Percentiles rank a stretch among this genome's conserved stretches.
phyloP scores from a whole-genome alignment of 225 moss, liverwort and hornwort species.

The Anthoceros angustus region DNA sequence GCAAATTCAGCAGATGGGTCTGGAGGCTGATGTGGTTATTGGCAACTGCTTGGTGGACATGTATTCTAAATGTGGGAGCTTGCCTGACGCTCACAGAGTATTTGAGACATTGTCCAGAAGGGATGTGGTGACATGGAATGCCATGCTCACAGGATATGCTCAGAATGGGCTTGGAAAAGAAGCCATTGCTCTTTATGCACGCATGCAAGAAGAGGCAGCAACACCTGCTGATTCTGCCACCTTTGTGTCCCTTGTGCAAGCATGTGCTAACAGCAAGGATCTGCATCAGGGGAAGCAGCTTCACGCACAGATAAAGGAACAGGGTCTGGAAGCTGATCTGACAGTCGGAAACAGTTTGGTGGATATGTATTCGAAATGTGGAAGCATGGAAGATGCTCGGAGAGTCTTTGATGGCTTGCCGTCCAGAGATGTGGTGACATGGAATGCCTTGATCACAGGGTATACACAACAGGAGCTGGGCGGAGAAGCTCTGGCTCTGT shows the following conservation, averaged over 20 bases:
- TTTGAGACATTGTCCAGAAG: background rate
- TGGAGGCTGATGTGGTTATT: background rate
- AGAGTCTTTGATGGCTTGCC: background rate
- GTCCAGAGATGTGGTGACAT: background rate
- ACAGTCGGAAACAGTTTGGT: background rate
- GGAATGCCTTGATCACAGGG: background rate
- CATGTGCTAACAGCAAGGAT: background rate
- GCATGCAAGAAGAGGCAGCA: background rate
- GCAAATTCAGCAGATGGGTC: background rate
- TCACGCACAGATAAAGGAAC: background rate
- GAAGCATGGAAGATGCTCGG: background rate
- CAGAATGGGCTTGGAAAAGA: background rate
- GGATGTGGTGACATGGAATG: background rate
- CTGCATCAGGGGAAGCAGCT: constrained; percentile 1
- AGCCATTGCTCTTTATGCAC: background rate
- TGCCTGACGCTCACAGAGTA: background rate
- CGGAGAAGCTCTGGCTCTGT: background rate
- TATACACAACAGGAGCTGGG: background rate
- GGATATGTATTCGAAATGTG: background rate
- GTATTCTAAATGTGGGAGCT: background rate
- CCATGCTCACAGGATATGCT: background rate
- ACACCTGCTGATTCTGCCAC: background rate
- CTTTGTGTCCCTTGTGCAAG: background rate
- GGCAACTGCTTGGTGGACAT: background rate
- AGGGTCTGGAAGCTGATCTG: background rate